Conservation (phyloP, 352 stramenopile species). For the Phytophthora crassamura region DNA sequence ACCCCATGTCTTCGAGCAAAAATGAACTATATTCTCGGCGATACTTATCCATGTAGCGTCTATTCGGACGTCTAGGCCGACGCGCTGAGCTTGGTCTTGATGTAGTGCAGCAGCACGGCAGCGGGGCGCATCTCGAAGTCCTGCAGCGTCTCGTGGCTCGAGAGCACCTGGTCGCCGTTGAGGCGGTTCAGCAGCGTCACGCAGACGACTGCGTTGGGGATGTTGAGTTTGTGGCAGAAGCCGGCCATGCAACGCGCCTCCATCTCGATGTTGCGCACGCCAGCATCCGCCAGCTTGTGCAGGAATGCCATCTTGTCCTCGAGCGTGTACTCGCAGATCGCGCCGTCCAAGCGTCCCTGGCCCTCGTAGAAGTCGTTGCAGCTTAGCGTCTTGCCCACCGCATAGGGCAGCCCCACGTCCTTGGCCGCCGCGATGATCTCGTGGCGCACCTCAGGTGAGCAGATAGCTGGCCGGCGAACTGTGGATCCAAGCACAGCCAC, state of each 20-base stretch:
- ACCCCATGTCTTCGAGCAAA: slow-evolving; percentile 9
- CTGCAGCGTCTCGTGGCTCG: slow-evolving; percentile 66
- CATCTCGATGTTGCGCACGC: slow-evolving; percentile 90
- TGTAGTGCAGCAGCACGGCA: slow-evolving; percentile 72
- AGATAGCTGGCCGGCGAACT: slow-evolving; percentile 59
- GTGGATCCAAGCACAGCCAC: slow-evolving; percentile 68
- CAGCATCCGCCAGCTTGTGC: slow-evolving; percentile 50
- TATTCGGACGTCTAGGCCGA: slow-evolving; percentile 20
- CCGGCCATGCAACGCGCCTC: slow-evolving; percentile 74
- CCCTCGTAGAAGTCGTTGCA: slow-evolving; percentile 90
- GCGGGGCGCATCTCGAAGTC: slow-evolving; percentile 68
- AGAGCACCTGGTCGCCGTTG: slow-evolving; percentile 76
- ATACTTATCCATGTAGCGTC: slow-evolving; percentile 9
- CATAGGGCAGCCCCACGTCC: slow-evolving; percentile 59
- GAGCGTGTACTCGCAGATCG: slow-evolving; percentile 79
- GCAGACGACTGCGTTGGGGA: slow-evolving; percentile 76
- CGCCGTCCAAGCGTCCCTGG: slow-evolving; percentile 82
- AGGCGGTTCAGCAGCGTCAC: slow-evolving; percentile 83
- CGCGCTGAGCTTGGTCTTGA: slow-evolving; percentile 63
- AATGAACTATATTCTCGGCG: slow-evolving; percentile 16
- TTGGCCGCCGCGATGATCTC: slow-evolving; percentile 61
- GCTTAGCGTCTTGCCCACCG: slow-evolving; percentile 82
- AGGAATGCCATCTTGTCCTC: slow-evolving; percentile 85
- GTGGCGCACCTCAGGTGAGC: slow-evolving; percentile 57
- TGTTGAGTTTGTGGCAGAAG: slow-evolving; percentile 82